Conservation (phyloP, 148 eudicot genomes). For the Heliamphora exappendiculata region DNA sequence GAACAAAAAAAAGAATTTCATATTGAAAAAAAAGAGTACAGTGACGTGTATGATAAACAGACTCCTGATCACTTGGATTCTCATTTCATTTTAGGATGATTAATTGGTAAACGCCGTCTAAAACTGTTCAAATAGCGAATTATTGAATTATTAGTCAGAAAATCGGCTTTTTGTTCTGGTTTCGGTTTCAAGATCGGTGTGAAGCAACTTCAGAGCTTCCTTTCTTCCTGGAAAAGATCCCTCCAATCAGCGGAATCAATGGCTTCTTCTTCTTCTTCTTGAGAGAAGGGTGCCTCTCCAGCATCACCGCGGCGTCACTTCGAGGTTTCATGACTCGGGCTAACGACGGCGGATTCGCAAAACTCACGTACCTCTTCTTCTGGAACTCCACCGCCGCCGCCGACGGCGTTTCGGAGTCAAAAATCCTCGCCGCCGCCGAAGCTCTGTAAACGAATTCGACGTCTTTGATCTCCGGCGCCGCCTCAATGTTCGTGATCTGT, state of each 20-base stretch:
- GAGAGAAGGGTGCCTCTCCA: conserved; percentile 69
- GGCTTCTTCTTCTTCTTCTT: conserved; percentile 68
- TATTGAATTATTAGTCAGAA: no score
- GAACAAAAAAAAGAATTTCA: no score
- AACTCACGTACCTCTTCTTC: conserved; percentile 70
- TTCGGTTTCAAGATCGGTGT: neutral
- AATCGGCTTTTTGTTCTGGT: no score
- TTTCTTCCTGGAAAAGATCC: conserved; percentile 54
- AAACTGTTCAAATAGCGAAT: no score
- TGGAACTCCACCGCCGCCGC: conserved; percentile 37
- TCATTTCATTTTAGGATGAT: no score
- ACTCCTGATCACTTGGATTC: no score
- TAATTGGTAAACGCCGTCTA: no score
- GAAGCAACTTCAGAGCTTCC: conserved; percentile 23
- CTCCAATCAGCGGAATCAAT: conserved; percentile 59
- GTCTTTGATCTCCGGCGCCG: conserved; percentile 19
- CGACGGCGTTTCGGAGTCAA: neutral
- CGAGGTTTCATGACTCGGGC: conserved; percentile 35
- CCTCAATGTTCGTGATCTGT: conserved; percentile 29
- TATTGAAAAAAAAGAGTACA: no score
- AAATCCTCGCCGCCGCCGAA: conserved; percentile 27
- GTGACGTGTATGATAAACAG: no score
- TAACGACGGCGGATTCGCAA: conserved; percentile 50
- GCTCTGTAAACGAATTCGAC: conserved; percentile 54
- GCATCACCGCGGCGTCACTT: conserved; percentile 17